Evolutionary conservation across 805 yeast species (phyloP).

Genomic region (Zygoascus ofunaensis): DNA sequence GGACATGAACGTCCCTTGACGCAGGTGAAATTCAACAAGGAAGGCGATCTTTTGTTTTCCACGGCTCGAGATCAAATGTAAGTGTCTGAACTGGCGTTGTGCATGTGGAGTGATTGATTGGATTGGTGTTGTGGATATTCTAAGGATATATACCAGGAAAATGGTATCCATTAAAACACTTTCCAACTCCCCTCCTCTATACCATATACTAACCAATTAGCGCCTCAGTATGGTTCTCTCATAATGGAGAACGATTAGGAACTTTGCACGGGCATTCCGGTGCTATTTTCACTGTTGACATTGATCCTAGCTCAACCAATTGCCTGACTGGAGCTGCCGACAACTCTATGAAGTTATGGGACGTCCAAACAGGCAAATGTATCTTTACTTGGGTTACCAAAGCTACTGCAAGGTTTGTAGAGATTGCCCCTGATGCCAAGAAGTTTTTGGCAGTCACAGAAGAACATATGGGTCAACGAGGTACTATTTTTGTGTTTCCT

Average conservation of each 20-base stretch:
- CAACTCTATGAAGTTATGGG: slow-evolving; percentile 77
- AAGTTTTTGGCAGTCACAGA: slow-evolving; percentile 72
- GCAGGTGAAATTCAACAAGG: slow-evolving; percentile 89
- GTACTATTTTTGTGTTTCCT: slow-evolving; percentile 62
- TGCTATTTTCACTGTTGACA: slow-evolving; percentile 91
- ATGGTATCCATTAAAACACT: no score
- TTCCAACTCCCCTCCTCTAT: no score
- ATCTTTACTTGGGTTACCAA: slow-evolving; percentile 62
- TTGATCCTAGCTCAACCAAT: slow-evolving; percentile 56
- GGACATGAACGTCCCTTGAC: slow-evolving; percentile 98
- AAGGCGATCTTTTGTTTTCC: slow-evolving; percentile 88
- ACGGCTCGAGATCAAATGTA: slow-evolving; percentile 78
- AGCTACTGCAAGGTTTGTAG: slow-evolving; percentile 87
- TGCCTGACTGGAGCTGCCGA: slow-evolving; percentile 91
- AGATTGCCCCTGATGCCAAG: slow-evolving; percentile 65
- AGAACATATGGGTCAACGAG: slow-evolving; percentile 83
- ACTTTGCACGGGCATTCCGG: slow-evolving; percentile 85
- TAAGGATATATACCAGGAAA: no score
- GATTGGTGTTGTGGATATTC: no score
- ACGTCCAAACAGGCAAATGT: slow-evolving; percentile 65
- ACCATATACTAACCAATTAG: slow-evolving; percentile 6
- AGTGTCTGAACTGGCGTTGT: slow-evolving; percentile 8
- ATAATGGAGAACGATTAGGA: slow-evolving; percentile 94
- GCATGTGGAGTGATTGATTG: no score
- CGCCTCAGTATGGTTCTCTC: slow-evolving; percentile 88